phyloP scores from a whole-genome alignment of 345 rosid genomes.

The Bretschneidera sinensis region DNA sequence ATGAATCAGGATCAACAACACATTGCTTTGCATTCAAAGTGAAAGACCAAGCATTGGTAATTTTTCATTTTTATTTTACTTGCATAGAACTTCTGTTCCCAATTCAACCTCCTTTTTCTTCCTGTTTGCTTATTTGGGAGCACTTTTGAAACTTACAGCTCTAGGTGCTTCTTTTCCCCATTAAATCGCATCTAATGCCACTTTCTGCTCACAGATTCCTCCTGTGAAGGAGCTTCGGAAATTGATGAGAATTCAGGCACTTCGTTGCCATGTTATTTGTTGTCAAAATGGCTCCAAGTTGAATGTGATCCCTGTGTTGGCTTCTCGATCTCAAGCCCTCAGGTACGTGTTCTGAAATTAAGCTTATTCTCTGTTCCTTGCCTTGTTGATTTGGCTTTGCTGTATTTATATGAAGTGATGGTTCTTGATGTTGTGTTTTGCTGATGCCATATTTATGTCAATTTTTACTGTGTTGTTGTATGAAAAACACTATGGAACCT shows the following conservation, averaged over 20 bases:
- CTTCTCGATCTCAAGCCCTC: conserved; percentile 77
- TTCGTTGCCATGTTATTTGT: conserved; percentile 60
- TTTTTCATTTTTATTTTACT: not conserved
- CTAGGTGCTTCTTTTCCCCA: not conserved
- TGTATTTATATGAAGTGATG: not conserved
- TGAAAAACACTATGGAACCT: not conserved
- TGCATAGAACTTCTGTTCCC: not conserved
- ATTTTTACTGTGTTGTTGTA: too few species aligned
- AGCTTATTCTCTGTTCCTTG: not conserved
- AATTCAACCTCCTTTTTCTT: too few species aligned
- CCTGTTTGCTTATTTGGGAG: not conserved
- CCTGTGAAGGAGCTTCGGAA: conserved; percentile 64
- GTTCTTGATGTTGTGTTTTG: not conserved
- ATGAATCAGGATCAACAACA: conserved; percentile 48
- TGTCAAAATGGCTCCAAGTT: conserved; percentile 60
- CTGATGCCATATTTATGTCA: not conserved
- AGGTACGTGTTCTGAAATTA: conserved; percentile 31
- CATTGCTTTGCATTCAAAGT: conserved; percentile 59
- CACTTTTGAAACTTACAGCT: not conserved
- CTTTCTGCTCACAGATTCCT: conserved; percentile 39
- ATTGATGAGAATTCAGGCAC: conserved; percentile 64
- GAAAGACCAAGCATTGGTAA: conserved; percentile 46
- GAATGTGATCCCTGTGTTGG: conserved; percentile 66
- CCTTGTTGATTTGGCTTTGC: not conserved
- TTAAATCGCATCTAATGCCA: not conserved